Evolutionary conservation across 148 eudicot species (phyloP).

Genomic region (Silene uniflora): DNA sequence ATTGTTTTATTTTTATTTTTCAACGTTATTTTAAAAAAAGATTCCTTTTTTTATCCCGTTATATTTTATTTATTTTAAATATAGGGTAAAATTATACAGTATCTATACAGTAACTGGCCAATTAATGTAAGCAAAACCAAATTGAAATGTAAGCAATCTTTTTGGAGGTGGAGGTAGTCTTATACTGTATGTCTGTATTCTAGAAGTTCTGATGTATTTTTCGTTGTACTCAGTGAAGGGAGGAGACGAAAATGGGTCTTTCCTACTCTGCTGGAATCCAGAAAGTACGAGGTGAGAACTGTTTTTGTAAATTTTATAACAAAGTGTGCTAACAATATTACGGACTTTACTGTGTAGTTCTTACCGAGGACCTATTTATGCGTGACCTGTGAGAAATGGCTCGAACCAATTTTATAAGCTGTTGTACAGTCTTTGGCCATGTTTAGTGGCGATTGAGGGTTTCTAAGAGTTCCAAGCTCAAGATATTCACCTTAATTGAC

Average conservation of each 20-base stretch:
- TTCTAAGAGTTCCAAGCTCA: background rate
- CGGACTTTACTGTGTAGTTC: background rate
- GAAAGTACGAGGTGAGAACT: constrained; percentile 65
- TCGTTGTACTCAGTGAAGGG: constrained; percentile 68
- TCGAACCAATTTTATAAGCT: background rate
- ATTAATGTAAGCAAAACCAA: background rate
- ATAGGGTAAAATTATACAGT: too few relatives aligned
- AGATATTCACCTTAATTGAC: background rate
- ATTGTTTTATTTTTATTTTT: too few relatives aligned
- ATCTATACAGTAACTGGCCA: background rate
- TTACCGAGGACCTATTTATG: background rate
- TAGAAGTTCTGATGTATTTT: constrained; percentile 17
- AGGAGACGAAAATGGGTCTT: constrained; percentile 96
- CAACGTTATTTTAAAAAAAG: too few relatives aligned
- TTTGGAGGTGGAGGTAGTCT: background rate
- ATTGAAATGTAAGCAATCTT: background rate
- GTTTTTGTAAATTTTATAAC: background rate
- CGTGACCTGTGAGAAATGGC: background rate
- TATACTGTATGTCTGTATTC: background rate
- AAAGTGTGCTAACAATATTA: too few relatives aligned
- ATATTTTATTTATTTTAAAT: too few relatives aligned
- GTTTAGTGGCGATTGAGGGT: background rate
- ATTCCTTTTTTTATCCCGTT: too few relatives aligned
- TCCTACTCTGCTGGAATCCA: constrained; percentile 60
- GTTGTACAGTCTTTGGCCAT: background rate